Conservation (phyloP, 352 stramenopile species). For the Pythium rhizo-oryzae region DNA sequence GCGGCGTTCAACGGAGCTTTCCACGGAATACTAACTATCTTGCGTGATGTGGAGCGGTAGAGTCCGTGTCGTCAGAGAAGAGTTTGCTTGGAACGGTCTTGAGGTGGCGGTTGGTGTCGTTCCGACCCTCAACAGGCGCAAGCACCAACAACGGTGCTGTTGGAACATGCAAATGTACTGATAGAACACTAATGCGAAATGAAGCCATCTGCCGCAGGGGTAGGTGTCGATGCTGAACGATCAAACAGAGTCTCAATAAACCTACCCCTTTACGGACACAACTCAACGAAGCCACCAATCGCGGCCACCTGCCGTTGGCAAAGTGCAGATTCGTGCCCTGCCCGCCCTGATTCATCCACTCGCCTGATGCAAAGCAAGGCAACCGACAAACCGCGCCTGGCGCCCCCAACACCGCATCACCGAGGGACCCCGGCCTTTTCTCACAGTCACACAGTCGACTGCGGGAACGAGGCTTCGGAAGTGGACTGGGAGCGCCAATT, state of each 20-base stretch:
- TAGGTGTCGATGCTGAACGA: not conserved
- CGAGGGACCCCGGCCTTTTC: not conserved
- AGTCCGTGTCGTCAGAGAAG: no score
- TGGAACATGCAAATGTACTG: not conserved
- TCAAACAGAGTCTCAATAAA: not conserved
- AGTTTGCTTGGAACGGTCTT: no score
- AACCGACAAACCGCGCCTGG: not conserved
- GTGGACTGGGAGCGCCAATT: no score
- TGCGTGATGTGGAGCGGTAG: no score
- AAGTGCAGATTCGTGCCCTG: not conserved
- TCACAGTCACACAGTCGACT: not conserved
- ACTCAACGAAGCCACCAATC: slow-evolving; percentile 5
- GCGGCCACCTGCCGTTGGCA: not conserved
- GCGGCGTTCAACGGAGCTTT: no score
- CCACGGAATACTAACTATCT: no score
- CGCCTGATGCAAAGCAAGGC: not conserved
- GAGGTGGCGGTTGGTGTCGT: no score
- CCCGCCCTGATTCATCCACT: not conserved
- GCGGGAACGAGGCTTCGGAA: not conserved
- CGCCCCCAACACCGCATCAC: not conserved
- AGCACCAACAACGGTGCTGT: no score
- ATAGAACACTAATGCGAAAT: not conserved
- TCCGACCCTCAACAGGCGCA: no score
- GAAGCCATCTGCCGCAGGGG: slow-evolving; percentile 7
- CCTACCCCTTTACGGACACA: slow-evolving; percentile 19